These are phyloP conservation scores for Exophiala lecanii-corni DNA, from an alignment of 2,329 filamentous ascomycete genomes.

Conservation along the genomic window DNA sequence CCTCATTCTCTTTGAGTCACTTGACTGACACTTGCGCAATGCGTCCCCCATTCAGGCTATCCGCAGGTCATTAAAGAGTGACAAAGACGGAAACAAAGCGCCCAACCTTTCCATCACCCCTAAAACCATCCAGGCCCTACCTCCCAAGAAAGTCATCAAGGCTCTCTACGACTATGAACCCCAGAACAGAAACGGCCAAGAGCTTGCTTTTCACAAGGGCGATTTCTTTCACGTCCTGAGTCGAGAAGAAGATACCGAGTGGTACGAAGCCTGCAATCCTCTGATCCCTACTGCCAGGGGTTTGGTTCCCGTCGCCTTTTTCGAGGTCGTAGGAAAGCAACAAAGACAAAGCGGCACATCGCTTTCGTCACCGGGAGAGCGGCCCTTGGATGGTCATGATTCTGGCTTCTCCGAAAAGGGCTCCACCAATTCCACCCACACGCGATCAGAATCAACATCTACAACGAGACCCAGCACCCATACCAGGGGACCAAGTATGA, in stretches of 20 bases:
- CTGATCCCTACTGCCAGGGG: constrained; percentile 79
- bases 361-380: constrained; percentile 47
- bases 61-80: constrained; percentile 63
- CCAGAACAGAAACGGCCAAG: constrained; percentile 59
- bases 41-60: not conserved
- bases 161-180: constrained; percentile 91
- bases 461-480: constrained; percentile 33
- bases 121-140: constrained; percentile 83
- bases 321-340: constrained; percentile 86
- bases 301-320: constrained; percentile 88
- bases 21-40: not conserved
- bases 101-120: constrained; percentile 72
- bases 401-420: constrained; percentile 73
- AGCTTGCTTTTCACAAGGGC: constrained; percentile 87
- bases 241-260: constrained; percentile 87
- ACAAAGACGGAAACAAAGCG: constrained; percentile 60
- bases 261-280: constrained; percentile 98
- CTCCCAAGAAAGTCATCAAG: constrained; percentile 97
- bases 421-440: constrained; percentile 27
- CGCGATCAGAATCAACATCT: constrained; percentile 33
- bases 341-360: constrained; percentile 82
- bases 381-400: constrained; percentile 67
- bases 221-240: constrained; percentile 98
- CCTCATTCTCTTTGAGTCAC: not conserved
- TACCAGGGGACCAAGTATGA: constrained; percentile 41